Base-by-base conservation (phyloP, 2,329 filamentous ascomycete species). In the Penicillium psychrosexuale region DNA sequence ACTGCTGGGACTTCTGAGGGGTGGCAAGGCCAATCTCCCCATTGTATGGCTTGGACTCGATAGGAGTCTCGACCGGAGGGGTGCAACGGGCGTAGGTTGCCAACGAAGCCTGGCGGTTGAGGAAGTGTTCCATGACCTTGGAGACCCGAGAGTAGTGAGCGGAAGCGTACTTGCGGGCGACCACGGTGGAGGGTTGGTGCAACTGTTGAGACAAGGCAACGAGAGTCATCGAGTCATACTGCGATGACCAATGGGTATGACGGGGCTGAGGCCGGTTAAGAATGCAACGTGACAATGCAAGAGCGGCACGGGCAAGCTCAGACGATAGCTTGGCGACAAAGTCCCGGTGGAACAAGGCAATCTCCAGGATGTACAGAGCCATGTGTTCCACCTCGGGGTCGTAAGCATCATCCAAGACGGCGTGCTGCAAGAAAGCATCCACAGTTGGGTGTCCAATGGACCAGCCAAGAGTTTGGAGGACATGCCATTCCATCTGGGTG, bases 401-500 rank as follows among this genome's bases (percentile, higher is more conserved):
- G 68, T 89, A 90, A 9, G 78, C 75, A 22, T 78, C 78, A 72
- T 96, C 90, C 43, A 89, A 84, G 37, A 95, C 84, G 59, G 93
- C 91, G 58, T 97, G 79, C 70, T 96, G 89, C 44, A 95, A 83
- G 77, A 97, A 99, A 72, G 88, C 90, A 75, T 97, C 93, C 62
- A 97, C 90, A 28, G 94, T 97, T 1, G 94, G 92, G 77, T 97
- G 93, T 52, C 94, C 94, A 64, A 99, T 89, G 63, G 88, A 86
- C 94, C 94, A 99, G 72, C 95, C 91, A 56, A 99, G 84, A 1
- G 94, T 99, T 77, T 97, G 95, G 66, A 99, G 83, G 36, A 99
- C 93, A 74, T 99, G 94, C 92, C 95, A 97, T 79, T 99, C 94
- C 94, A 99, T 99, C 76, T 99, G 94, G 11, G 92, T 93, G 78